Evolutionary conservation across 345 rosid genomes (phyloP).

Genomic region (Trapa incisa): DNA sequence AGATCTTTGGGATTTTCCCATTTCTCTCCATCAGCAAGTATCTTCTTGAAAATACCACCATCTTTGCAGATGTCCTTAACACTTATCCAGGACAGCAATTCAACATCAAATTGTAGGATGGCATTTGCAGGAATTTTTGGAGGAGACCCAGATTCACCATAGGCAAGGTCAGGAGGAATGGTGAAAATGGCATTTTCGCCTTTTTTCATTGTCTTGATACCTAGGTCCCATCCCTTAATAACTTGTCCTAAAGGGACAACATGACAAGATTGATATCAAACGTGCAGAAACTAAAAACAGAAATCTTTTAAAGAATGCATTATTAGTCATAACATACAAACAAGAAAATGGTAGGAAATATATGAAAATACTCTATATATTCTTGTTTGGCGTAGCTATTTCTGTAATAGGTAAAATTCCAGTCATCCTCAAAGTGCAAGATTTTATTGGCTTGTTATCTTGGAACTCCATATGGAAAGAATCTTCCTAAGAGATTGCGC

Average conservation of each 20-base stretch:
- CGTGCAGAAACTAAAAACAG: not conserved
- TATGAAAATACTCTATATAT: too few relatives aligned
- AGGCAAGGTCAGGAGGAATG: constrained; percentile 72
- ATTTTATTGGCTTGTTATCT: too few relatives aligned
- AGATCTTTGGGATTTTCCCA: constrained; percentile 21
- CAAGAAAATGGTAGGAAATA: too few relatives aligned
- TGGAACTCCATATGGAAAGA: too few relatives aligned
- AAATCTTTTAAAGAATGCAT: not conserved
- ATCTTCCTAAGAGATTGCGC: too few relatives aligned
- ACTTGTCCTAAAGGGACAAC: constrained; percentile 48
- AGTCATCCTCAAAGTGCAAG: too few relatives aligned
- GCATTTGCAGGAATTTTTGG: constrained; percentile 84
- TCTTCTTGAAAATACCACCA: constrained; percentile 20
- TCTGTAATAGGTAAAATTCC: too few relatives aligned
- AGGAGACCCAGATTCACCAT: constrained; percentile 78
- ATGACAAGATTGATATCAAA: not conserved
- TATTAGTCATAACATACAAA: too few relatives aligned
- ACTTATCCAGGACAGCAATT: constrained; percentile 32
- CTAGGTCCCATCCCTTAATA: constrained; percentile 94
- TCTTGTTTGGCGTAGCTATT: too few relatives aligned
- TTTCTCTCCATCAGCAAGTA: constrained; percentile 14
- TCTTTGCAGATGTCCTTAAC: constrained; percentile 19
- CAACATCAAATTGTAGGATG: constrained; percentile 78
- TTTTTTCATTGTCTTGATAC: constrained; percentile 94
- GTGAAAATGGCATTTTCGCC: constrained; percentile 81